Percentiles rank a stretch among this genome's conserved stretches.
Evolutionary conservation across 495 filamentous ascomycete genomes (phyloP).

Genomic region (Staphylotrichum longicolle): DNA sequence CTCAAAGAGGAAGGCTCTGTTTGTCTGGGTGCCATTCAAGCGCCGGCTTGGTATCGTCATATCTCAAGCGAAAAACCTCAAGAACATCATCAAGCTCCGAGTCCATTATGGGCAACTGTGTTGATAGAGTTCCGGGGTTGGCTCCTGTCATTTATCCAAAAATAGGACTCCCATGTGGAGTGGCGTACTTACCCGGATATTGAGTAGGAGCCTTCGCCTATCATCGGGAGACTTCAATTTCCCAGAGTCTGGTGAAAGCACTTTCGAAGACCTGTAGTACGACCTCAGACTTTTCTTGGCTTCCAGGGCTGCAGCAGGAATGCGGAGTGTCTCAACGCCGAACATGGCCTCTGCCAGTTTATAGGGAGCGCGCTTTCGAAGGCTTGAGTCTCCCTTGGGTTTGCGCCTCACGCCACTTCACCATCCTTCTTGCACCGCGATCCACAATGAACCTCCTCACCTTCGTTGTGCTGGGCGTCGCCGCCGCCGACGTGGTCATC

Average conservation of each 20-base stretch:
- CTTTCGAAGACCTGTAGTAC: neutral
- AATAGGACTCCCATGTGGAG: neutral
- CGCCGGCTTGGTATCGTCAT: no score
- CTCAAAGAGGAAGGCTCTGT: no score
- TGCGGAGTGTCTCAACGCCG: neutral
- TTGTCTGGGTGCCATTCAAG: no score
- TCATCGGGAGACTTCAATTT: neutral
- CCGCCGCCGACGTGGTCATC: conserved; percentile 3
- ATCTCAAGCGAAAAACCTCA: no score
- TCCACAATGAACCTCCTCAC: neutral
- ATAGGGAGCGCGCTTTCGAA: neutral
- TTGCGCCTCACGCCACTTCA: neutral
- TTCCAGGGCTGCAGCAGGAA: neutral
- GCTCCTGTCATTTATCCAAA: neutral
- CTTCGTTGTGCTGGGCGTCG: neutral
- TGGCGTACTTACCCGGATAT: conserved; percentile 4
- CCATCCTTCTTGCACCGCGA: neutral
- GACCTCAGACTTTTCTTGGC: neutral
- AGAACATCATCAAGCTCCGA: no score
- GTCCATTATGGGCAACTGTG: no score
- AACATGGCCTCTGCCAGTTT: no score
- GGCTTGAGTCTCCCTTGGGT: neutral
- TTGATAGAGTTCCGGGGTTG: neutral
- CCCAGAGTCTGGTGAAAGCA: neutral
- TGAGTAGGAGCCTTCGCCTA: neutral